A percentile compares a stretch with the other conserved stretches of the same genome.
phyloP scores from a whole-genome alignment of 2,329 filamentous ascomycete genomes.

The Verticillium albo-atrum region DNA sequence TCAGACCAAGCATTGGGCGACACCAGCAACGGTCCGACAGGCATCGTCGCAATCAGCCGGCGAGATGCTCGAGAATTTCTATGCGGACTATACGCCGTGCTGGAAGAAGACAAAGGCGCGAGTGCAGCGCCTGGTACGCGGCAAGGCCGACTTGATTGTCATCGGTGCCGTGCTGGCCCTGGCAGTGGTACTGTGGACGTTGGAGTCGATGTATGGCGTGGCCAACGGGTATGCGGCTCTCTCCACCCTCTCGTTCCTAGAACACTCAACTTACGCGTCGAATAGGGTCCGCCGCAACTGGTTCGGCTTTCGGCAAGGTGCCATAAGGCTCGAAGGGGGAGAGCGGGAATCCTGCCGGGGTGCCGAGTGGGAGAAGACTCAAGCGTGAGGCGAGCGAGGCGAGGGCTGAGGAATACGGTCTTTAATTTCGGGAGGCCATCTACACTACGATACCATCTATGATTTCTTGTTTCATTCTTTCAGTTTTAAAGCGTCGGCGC shows the following conservation, averaged over 20 bases:
- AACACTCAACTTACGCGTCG: not conserved
- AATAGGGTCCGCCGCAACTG: not conserved
- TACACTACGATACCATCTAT: not conserved
- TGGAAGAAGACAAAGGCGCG: not conserved
- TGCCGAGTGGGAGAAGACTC: not conserved
- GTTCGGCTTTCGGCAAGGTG: not conserved
- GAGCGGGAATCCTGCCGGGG: not conserved
- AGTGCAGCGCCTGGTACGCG: not conserved
- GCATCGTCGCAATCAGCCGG: not conserved
- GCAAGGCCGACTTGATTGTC: not conserved
- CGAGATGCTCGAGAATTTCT: not conserved
- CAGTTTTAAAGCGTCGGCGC: not conserved
- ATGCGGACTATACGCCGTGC: conserved; percentile 1
- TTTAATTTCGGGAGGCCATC: not conserved
- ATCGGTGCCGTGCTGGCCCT: not conserved
- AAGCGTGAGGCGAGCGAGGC: not conserved
- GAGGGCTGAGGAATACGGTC: not conserved
- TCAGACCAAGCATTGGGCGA: not conserved
- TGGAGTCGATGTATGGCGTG: not conserved
- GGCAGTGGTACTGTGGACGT: not conserved
- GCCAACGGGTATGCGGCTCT: not conserved
- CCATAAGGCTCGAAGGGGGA: not conserved
- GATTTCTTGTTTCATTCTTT: not conserved
- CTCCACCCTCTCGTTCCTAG: not conserved
- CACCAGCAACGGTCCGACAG: not conserved